phyloP scores from a whole-genome alignment of 208 protist genomes.

The Zelonia costaricensis region DNA sequence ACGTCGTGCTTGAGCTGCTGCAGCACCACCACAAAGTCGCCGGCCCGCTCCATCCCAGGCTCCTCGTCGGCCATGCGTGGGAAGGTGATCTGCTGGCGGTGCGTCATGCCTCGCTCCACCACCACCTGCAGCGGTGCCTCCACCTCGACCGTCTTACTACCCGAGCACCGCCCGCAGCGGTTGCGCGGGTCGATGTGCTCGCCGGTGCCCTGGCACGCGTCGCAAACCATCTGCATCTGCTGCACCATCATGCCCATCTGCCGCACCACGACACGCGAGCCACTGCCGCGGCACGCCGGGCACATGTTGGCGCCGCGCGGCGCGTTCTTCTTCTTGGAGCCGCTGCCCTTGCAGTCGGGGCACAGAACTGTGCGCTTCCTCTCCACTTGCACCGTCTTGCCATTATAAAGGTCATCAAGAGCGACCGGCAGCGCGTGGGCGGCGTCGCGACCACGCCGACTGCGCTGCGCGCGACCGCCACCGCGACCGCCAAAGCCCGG shows the following conservation, averaged over 20 bases:
- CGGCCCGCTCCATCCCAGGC: slow-evolving; percentile 45
- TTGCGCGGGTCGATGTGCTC: slow-evolving; percentile 84
- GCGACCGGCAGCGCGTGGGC: slow-evolving; percentile 53
- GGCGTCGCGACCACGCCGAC: slow-evolving; percentile 25
- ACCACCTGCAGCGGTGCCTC: slow-evolving; percentile 58
- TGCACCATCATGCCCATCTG: slow-evolving; percentile 97
- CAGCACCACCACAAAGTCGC: slow-evolving; percentile 96
- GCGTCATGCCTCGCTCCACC: slow-evolving; percentile 61
- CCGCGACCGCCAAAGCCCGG: background rate
- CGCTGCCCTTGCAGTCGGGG: slow-evolving; percentile 59
- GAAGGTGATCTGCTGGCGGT: slow-evolving; percentile 56
- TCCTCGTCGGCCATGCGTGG: slow-evolving; percentile 49
- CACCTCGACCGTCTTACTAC: slow-evolving; percentile 85
- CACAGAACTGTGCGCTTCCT: slow-evolving; percentile 55
- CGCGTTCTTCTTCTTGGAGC: slow-evolving; percentile 33
- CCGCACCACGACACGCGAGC: slow-evolving; percentile 82
- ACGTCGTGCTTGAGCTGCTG: slow-evolving; percentile 90
- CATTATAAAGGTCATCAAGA: slow-evolving; percentile 82
- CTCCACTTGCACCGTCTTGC: slow-evolving; percentile 55
- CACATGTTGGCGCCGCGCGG: slow-evolving; percentile 42
- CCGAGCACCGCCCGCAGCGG: slow-evolving; percentile 90
- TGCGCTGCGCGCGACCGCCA: slow-evolving; percentile 19
- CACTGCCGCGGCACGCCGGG: slow-evolving; percentile 89
- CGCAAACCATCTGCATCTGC: slow-evolving; percentile 90
- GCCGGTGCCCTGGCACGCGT: slow-evolving; percentile 90